These are phyloP conservation scores for Thermoascus crustaceus DNA, from an alignment of 2,329 filamentous ascomycete genomes.

Conservation along the genomic window DNA sequence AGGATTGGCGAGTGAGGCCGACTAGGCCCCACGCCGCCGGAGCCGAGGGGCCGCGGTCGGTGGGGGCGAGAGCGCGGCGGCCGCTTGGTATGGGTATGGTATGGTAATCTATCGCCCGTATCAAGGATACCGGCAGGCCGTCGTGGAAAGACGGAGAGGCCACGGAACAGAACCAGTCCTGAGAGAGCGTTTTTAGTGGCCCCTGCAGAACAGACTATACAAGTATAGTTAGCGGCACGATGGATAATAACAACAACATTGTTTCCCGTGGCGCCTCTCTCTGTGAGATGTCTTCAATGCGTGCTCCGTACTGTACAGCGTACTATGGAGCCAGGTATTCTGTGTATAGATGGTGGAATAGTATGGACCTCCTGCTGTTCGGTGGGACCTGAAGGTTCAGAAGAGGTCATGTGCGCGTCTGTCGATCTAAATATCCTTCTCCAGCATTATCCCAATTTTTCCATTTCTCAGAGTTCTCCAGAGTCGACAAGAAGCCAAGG, in stretches of 20 bases:
- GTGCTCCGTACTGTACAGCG: too few species aligned
- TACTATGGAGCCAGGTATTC: too few species aligned
- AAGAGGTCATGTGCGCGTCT: slow-evolving; percentile 1
- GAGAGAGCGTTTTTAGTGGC: too few species aligned
- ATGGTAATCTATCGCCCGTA: not conserved
- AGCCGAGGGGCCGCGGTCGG: not conserved
- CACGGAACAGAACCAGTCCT: too few species aligned
- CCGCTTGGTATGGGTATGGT: slow-evolving; percentile 1
- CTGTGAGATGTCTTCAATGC: too few species aligned
- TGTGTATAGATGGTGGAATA: not conserved
- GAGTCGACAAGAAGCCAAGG: not conserved
- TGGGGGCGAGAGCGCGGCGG: not conserved
- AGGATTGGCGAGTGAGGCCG: not conserved
- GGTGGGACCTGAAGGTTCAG: not conserved
- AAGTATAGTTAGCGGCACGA: too few species aligned
- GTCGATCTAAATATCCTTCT: slow-evolving; percentile 2
- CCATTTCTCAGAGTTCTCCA: not conserved
- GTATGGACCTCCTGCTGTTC: slow-evolving; percentile 1
- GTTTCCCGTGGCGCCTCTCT: too few species aligned
- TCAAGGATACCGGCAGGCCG: not conserved
- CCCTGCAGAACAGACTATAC: too few species aligned
- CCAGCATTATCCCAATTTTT: not conserved
- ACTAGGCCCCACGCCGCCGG: not conserved
- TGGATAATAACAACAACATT: too few species aligned
- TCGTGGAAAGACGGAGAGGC: too few species aligned